A percentile compares a stretch with the other conserved stretches of the same genome.
phyloP scores from a whole-genome alignment of 257 asterid species.

The Capsicum pubescens region DNA sequence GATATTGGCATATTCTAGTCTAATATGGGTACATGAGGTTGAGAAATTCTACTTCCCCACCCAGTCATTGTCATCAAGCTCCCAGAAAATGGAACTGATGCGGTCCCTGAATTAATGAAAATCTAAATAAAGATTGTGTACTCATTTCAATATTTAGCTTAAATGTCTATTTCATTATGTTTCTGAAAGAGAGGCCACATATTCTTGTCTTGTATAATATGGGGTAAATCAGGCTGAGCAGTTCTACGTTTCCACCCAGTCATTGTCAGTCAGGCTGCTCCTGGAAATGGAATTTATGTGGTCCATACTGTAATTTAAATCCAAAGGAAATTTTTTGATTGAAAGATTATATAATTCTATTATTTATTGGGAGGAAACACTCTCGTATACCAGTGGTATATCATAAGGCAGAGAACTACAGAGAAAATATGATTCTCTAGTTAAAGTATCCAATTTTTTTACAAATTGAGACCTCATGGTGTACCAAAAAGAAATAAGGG shows the following conservation, averaged over 20 bases:
- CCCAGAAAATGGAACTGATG: not conserved
- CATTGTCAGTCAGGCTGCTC: not conserved
- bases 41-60: not conserved
- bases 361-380: not conserved
- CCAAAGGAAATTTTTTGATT: not conserved
- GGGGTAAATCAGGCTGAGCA: constrained; percentile 10
- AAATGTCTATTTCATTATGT: not conserved
- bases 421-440: not conserved
- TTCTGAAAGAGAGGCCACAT: not conserved
- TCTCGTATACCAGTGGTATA: not conserved
- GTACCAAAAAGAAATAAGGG: constrained; percentile 6
- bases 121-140: not conserved
- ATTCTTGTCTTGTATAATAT: not conserved
- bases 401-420: not conserved
- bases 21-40: not conserved
- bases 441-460: not conserved
- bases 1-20: not conserved
- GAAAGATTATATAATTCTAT: not conserved
- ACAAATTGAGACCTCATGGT: not conserved
- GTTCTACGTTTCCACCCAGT: not conserved
- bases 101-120: constrained; percentile 14
- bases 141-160: not conserved
- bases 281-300: not conserved
- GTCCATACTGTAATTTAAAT: constrained; percentile 1
- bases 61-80: not conserved